Evolutionary conservation across 106 monocot genomes (phyloP).

Genomic region (Phalaenopsis aphrodite): DNA sequence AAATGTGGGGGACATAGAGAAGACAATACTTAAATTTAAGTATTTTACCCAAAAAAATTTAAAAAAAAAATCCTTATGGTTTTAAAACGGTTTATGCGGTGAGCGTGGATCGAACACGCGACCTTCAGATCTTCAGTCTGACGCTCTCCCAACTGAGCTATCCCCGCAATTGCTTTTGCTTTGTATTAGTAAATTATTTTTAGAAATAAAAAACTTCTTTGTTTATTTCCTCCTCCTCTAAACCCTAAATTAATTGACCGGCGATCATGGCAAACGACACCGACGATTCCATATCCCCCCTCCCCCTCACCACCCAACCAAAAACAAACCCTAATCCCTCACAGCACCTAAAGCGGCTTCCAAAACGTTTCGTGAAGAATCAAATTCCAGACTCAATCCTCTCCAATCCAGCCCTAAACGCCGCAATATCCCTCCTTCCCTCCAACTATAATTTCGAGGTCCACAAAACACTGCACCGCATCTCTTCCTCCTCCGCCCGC

Average conservation of each 20-base stretch:
- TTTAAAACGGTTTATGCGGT: constrained; percentile 34
- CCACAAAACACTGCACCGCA: constrained; percentile 88
- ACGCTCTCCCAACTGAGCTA: constrained; percentile 99
- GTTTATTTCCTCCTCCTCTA: too few relatives aligned
- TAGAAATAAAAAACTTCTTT: too few relatives aligned
- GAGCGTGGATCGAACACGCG: constrained; percentile 99
- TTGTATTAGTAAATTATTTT: too few relatives aligned
- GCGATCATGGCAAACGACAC: too few relatives aligned
- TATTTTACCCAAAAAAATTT: too few relatives aligned
- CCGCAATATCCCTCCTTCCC: constrained; percentile 80
- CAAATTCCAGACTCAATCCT: constrained; percentile 78
- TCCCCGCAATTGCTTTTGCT: constrained; percentile 40
- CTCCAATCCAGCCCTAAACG: constrained; percentile 46
- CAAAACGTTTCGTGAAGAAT: constrained; percentile 71
- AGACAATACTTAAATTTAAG: too few relatives aligned
- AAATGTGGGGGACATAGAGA: too few relatives aligned
- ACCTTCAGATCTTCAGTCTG: constrained; percentile 99
- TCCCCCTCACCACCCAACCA: background rate
- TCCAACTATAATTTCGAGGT: constrained; percentile 92
- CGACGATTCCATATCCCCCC: background rate
- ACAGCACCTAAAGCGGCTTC: constrained; percentile 16
- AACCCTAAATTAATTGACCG: too few relatives aligned
- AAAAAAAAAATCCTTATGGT: too few relatives aligned
- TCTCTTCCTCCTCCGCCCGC: constrained; percentile 44
- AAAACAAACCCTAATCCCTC: constrained; percentile 8